Conservation (phyloP, 495 filamentous ascomycete genomes). For the Podospora australis region DNA sequence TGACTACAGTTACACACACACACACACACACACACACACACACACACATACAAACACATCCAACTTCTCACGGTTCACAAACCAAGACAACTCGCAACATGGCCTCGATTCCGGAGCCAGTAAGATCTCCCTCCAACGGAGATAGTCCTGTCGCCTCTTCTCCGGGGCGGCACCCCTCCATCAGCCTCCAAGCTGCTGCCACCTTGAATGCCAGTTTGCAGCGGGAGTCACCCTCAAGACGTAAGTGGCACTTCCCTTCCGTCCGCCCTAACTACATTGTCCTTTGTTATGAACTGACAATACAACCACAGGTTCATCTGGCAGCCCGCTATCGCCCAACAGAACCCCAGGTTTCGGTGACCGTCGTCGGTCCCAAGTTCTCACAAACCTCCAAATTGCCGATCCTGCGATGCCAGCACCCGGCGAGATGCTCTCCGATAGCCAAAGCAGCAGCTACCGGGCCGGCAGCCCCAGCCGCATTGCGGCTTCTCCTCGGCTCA, state of each 20-base stretch:
- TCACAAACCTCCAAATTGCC: constrained; percentile 68
- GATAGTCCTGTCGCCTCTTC: constrained; percentile 46
- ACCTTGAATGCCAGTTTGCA: constrained; percentile 66
- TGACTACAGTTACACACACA: too few species aligned
- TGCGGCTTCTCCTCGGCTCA: constrained; percentile 51
- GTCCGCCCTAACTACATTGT: neutral
- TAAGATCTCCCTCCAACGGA: constrained; percentile 15
- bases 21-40: neutral
- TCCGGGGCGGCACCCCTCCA: constrained; percentile 49
- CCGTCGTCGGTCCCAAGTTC: constrained; percentile 60
- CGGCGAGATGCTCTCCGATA: constrained; percentile 55
- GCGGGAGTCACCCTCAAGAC: constrained; percentile 51
- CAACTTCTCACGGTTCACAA: neutral
- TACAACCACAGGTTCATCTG: constrained; percentile 43
- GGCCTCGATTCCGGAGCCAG: constrained; percentile 39
- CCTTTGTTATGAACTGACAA: constrained; percentile 10
- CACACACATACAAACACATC: neutral
- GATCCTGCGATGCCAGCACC: constrained; percentile 56
- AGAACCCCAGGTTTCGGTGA: constrained; percentile 51
- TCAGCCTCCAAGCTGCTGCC: constrained; percentile 60
- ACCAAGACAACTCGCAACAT: constrained; percentile 1
- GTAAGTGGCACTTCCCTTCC: constrained; percentile 25
- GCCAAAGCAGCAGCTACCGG: constrained; percentile 34
- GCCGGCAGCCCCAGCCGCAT: constrained; percentile 46
- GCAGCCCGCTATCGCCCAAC: constrained; percentile 46